phyloP scores from a whole-genome alignment of 305 asterid genomes.

The Solanum aculeatissimum region DNA sequence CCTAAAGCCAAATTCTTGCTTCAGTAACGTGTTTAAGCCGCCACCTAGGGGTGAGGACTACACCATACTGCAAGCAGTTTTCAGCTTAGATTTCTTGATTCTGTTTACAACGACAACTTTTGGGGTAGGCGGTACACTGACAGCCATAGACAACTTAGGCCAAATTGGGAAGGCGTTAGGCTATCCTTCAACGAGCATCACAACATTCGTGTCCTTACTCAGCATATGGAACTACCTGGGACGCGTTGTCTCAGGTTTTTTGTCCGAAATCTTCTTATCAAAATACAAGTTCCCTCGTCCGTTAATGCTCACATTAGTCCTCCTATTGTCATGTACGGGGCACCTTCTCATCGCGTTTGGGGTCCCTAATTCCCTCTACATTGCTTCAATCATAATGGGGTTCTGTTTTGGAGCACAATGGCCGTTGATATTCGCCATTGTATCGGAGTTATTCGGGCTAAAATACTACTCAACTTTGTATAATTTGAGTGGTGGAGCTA shows the following conservation, averaged over 20 bases:
- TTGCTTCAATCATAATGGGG: conserved; percentile 7
- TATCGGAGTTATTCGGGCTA: conserved; percentile 8
- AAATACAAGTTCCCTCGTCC: conserved; percentile 13
- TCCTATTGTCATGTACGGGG: conserved; percentile 4
- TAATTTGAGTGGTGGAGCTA: neutral
- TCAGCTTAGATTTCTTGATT: conserved; percentile 11
- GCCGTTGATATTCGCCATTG: conserved; percentile 8
- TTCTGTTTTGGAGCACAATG: conserved; percentile 21
- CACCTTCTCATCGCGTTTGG: conserved; percentile 12
- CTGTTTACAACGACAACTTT: conserved; percentile 1
- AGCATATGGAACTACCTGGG: conserved; percentile 11
- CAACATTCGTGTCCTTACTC: conserved; percentile 9
- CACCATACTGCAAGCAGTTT: conserved; percentile 12
- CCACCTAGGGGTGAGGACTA: conserved; percentile 9
- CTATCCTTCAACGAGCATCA: conserved; percentile 7
- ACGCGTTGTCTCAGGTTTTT: conserved; percentile 6
- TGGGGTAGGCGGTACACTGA: conserved; percentile 15
- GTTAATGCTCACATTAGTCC: conserved; percentile 6
- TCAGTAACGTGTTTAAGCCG: conserved; percentile 1
- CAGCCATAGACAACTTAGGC: conserved; percentile 15
- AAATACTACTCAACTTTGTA: conserved; percentile 12
- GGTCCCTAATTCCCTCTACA: conserved; percentile 10
- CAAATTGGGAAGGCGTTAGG: conserved; percentile 7
- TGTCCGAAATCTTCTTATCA: conserved; percentile 1
- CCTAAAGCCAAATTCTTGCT: neutral